Percentiles rank a stretch among this genome's conserved stretches.
Evolutionary conservation across 2,329 filamentous ascomycete genomes (phyloP).

Genomic region (Fusarium nurragi): DNA sequence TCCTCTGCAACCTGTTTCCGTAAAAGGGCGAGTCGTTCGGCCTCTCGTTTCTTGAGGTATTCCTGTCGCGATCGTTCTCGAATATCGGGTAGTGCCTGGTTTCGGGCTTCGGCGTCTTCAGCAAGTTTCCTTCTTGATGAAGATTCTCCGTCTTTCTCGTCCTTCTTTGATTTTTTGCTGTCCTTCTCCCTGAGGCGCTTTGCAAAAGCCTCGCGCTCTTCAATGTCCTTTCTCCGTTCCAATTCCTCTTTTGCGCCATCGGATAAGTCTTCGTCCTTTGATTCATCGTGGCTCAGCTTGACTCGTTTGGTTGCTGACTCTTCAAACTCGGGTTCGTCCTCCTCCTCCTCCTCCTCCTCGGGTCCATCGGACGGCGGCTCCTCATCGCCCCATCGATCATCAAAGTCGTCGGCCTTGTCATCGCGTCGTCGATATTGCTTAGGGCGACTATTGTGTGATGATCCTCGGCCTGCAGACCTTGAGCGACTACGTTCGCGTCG

Average conservation of each 20-base stretch:
- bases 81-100: conserved; percentile 80
- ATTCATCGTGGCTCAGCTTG: conserved; percentile 68
- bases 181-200: conserved; percentile 78
- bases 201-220: conserved; percentile 83
- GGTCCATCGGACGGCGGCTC: conserved; percentile 60
- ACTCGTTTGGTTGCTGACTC: conserved; percentile 77
- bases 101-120: conserved; percentile 70
- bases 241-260: conserved; percentile 67
- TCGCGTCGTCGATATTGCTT: conserved; percentile 57
- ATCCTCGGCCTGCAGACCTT: conserved; percentile 44
- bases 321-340: conserved; percentile 67
- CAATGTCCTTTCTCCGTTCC: conserved; percentile 71
- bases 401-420: conserved; percentile 67
- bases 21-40: conserved; percentile 84
- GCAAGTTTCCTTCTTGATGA: conserved; percentile 62
- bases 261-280: conserved; percentile 60
- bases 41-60: conserved; percentile 92
- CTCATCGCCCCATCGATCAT: conserved; percentile 85
- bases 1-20: conserved; percentile 92
- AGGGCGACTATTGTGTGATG: conserved; percentile 47
- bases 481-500: conserved; percentile 48
- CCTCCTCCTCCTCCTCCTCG: conserved; percentile 59
- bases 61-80: conserved; percentile 87
- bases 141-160: conserved; percentile 66
- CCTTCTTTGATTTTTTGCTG: conserved; percentile 73